Evolutionary conservation across 805 yeast species (phyloP).

Genomic region (Candida pseudoglaebosa): DNA sequence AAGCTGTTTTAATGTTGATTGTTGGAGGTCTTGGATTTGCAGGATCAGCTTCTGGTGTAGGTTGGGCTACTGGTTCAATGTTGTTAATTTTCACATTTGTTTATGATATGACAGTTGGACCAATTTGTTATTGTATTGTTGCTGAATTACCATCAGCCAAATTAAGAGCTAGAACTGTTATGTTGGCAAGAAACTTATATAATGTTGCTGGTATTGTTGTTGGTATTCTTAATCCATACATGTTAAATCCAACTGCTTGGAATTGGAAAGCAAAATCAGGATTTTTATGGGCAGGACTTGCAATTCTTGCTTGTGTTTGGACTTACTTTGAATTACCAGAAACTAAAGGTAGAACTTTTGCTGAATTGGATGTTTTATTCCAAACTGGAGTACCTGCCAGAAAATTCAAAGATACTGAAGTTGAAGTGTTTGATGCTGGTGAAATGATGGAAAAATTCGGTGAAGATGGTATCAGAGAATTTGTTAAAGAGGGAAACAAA

Average conservation of each 20-base stretch:
- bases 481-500: slow-evolving; percentile 15
- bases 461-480: slow-evolving; percentile 27
- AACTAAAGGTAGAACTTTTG: slow-evolving; percentile 53
- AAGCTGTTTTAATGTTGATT: slow-evolving; percentile 31
- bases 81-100: slow-evolving; percentile 43
- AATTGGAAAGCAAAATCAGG: slow-evolving; percentile 46
- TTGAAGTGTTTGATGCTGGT: slow-evolving; percentile 37
- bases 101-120: slow-evolving; percentile 42
- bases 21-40: slow-evolving; percentile 41
- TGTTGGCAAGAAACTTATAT: slow-evolving; percentile 37
- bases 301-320: slow-evolving; percentile 33
- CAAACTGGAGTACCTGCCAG: slow-evolving; percentile 37
- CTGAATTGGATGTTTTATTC: slow-evolving; percentile 57
- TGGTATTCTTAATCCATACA: slow-evolving; percentile 32
- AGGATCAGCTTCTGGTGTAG: slow-evolving; percentile 12
- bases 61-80: slow-evolving; percentile 47
- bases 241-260: slow-evolving; percentile 44
- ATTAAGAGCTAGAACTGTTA: slow-evolving; percentile 34
- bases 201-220: slow-evolving; percentile 31
- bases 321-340: slow-evolving; percentile 55
- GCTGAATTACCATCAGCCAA: slow-evolving; percentile 35
- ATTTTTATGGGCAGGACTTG: slow-evolving; percentile 40
- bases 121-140: slow-evolving; percentile 36
- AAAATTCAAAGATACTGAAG: slow-evolving; percentile 37
- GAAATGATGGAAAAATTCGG: slow-evolving; percentile 34